Conservation (phyloP, 2,329 filamentous ascomycete species). For the Peltaster fructicola region DNA sequence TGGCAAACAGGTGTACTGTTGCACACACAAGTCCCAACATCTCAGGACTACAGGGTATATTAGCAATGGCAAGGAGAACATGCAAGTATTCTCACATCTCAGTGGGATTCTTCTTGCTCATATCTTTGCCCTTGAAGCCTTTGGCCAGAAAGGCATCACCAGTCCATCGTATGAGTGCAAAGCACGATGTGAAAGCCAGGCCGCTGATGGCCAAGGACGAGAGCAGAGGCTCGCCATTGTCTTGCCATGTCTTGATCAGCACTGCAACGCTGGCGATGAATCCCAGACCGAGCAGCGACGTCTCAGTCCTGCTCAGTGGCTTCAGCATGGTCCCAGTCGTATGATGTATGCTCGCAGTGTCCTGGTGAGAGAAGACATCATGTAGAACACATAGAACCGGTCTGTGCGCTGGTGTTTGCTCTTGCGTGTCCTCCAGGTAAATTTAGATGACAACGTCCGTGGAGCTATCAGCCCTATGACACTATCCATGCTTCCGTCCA, state of each 20-base stretch:
- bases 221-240: conserved; percentile 73
- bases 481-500: no score
- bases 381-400: conserved; percentile 1
- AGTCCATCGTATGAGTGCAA: conserved; percentile 82
- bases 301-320: conserved; percentile 38
- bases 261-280: conserved; percentile 53
- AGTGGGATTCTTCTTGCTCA: conserved; percentile 57
- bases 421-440: no score
- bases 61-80: conserved; percentile 5
- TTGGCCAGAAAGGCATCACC: conserved; percentile 75
- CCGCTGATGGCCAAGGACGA: conserved; percentile 76
- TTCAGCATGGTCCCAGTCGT: conserved; percentile 1
- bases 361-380: conserved; percentile 1
- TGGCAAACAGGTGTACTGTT: conserved; percentile 71
- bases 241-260: conserved; percentile 63
- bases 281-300: conserved; percentile 42
- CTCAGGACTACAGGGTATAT: conserved; percentile 45
- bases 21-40: conserved; percentile 92
- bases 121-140: conserved; percentile 75
- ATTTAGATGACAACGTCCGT: no score
- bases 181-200: conserved; percentile 65
- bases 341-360: conserved; percentile 1
- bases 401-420: no score
- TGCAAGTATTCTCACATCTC: conserved; percentile 44
- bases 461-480: no score